Evolutionary conservation across 495 filamentous ascomycete species (phyloP), one percentile per base, ranked within the genome.

Genomic region (Bathelium albidoporum): DNA sequence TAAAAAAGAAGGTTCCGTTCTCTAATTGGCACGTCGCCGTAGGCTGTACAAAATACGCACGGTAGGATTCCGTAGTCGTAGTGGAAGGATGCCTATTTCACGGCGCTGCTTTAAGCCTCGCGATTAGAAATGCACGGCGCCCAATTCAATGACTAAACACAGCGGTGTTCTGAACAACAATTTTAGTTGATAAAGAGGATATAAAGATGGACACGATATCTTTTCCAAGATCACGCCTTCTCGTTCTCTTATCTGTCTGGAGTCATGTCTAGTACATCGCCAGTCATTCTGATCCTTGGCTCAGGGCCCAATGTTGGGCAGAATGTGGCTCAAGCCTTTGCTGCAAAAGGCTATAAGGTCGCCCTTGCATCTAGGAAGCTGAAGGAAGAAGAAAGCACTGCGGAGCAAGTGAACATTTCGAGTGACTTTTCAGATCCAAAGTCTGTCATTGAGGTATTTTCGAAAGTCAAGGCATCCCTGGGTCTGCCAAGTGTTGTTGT

Each of bases 351-450:
- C 55, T 81, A 76, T 71, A 68, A 76, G 34, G 74, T 81, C 44
- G 78, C 78, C 10, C 61, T 78, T 34, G 77, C 72, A 7, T 77
- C 79, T 36, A 52, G 62, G n/a, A 39, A 16, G 2, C 10, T 63
- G 22, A 58, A 59, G 12, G 32, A 52, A 2, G 45, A 59, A 32
- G 62, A 63, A 20, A 63, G 16, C 39, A 73, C 32, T 65, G 61
- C 7, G 63, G 65, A 14, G 64, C 45, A 20, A 58, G 39, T 60
- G 24, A 20, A 59, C 45, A 70, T 78, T 65, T 60, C 71, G 18
- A 72, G 75, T n/a, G 77, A 81, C 69, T 74, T 76, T 11, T 44
- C 71, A 32, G 69, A 78, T 9, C 75, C 79, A n/a, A 65, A 69
- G 5, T 68, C 70, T 9, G 68, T 81, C 41, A 62, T 72, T 2